A percentile compares a stretch with the other conserved stretches of the same genome.
Conservation (phyloP, 176 grass and related monocot species). For the Hordeum vulgare region DNA sequence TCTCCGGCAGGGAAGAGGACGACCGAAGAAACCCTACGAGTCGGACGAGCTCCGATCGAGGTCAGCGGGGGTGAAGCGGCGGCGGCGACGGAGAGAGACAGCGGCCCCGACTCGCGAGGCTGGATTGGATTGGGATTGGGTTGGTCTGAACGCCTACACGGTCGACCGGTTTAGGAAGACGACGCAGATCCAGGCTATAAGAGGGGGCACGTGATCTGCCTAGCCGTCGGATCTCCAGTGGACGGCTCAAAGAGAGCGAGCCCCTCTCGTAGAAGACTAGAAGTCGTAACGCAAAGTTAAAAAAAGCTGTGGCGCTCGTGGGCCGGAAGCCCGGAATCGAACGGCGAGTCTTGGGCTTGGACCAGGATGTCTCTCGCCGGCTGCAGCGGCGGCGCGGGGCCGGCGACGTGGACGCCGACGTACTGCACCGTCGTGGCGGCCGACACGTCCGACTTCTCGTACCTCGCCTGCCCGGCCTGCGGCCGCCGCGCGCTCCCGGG, state of each 20-base stretch:
- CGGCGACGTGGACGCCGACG: conserved; percentile 52
- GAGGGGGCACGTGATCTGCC: background rate
- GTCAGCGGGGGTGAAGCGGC: background rate
- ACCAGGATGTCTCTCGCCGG: conserved; percentile 3
- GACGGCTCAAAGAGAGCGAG: background rate
- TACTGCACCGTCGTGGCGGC: conserved; percentile 60
- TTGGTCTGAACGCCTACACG: background rate
- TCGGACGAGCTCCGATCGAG: background rate
- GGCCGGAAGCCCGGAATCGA: background rate
- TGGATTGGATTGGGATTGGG: conserved; percentile 9
- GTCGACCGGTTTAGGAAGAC: background rate
- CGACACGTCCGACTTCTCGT: conserved; percentile 46
- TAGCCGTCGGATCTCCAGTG: background rate
- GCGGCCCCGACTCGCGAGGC: background rate
- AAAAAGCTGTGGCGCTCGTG: background rate
- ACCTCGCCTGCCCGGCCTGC: conserved; percentile 56
- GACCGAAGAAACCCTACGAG: background rate
- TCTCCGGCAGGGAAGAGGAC: background rate
- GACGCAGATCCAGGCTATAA: conserved; percentile 2
- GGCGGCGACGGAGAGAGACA: background rate
- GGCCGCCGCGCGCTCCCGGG: conserved; percentile 26
- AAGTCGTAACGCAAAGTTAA: background rate
- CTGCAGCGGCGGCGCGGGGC: background rate
- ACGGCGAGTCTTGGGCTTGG: background rate
- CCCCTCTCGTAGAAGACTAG: background rate